Evolutionary conservation across 139 green algal species (phyloP).

Genomic region (Chlamydomonas schloesseri): DNA sequence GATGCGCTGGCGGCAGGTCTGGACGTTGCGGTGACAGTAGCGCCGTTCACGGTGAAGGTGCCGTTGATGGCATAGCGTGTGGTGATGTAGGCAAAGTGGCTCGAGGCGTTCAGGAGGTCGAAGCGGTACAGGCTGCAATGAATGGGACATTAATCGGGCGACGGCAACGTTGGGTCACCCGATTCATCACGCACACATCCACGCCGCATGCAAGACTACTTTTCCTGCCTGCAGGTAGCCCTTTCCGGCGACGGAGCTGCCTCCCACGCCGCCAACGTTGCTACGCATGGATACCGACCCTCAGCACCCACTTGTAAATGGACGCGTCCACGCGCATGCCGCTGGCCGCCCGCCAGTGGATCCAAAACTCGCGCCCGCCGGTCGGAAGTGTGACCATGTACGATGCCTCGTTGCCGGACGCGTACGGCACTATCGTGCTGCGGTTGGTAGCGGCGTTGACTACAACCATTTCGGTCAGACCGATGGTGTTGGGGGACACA

Average conservation of each 20-base stretch:
- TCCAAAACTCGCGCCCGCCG: not conserved
- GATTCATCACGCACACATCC: too few relatives aligned
- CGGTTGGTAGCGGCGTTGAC: not conserved
- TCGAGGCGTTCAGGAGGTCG: too few relatives aligned
- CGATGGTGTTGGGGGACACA: not conserved
- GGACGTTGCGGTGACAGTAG: not conserved
- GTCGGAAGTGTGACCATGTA: not conserved
- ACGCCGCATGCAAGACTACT: too few relatives aligned
- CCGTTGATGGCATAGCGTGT: not conserved
- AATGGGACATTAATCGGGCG: too few relatives aligned
- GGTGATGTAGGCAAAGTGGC: too few relatives aligned
- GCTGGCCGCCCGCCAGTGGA: not conserved
- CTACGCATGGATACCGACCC: too few relatives aligned
- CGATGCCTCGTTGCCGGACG: not conserved
- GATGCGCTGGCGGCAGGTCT: not conserved
- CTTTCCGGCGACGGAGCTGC: too few relatives aligned
- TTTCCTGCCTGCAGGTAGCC: too few relatives aligned
- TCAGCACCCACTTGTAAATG: not conserved
- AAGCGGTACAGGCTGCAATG: not conserved
- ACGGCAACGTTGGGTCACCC: too few relatives aligned
- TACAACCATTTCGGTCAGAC: not conserved
- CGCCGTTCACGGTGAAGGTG: slow-evolving; percentile 31
- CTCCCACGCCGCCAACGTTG: too few relatives aligned
- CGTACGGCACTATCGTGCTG: not conserved
- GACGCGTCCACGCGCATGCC: not conserved